phyloP scores from a whole-genome alignment of 495 filamentous ascomycete species.

The Penicillium roqueforti region DNA sequence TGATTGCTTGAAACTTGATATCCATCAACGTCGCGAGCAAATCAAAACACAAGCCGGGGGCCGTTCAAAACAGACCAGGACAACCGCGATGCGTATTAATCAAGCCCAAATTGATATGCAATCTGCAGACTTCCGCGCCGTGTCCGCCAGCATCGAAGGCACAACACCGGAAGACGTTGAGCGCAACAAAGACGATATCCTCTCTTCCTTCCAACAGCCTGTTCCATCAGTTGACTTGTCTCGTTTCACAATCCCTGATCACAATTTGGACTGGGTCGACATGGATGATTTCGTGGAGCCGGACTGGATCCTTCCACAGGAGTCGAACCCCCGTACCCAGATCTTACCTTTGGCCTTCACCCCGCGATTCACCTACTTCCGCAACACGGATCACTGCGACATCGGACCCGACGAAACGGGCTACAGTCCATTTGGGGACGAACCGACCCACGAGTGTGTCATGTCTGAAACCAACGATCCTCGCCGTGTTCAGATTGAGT shows the following conservation, averaged over 20 bases:
- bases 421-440: slow-evolving; percentile 82
- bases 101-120: slow-evolving; percentile 88
- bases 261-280: slow-evolving; percentile 92
- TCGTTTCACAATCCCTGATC: slow-evolving; percentile 88
- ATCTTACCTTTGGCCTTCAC: slow-evolving; percentile 90
- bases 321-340: slow-evolving; percentile 86
- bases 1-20: slow-evolving; percentile 92
- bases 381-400: slow-evolving; percentile 87
- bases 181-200: slow-evolving; percentile 52
- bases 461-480: slow-evolving; percentile 95
- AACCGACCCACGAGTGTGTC: slow-evolving; percentile 88
- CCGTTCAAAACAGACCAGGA: slow-evolving; percentile 64
- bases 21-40: slow-evolving; percentile 91
- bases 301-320: slow-evolving; percentile 89
- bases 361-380: slow-evolving; percentile 93
- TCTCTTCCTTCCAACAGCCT: slow-evolving; percentile 54
- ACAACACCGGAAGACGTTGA: slow-evolving; percentile 70
- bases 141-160: slow-evolving; percentile 83
- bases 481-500: slow-evolving; percentile 77
- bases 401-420: slow-evolving; percentile 64
- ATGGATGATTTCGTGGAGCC: slow-evolving; percentile 99
- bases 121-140: slow-evolving; percentile 86
- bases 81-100: slow-evolving; percentile 93
- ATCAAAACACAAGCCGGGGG: slow-evolving; percentile 74
- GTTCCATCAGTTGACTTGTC: slow-evolving; percentile 65